Conservation (phyloP, 2,329 filamentous ascomycete genomes). For the Lasiodiplodia theobromae region DNA sequence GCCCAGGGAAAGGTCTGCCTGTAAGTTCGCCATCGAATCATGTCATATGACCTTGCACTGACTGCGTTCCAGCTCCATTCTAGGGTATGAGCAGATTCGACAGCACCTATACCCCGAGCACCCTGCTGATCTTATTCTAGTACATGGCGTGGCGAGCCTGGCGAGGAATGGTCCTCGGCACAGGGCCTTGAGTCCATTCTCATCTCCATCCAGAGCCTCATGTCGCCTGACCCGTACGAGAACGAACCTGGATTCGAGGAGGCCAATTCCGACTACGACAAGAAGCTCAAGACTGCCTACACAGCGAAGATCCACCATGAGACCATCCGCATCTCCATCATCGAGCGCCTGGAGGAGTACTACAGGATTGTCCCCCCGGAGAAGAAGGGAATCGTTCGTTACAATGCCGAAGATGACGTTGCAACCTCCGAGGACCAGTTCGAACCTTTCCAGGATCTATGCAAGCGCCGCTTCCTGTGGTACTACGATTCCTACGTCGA, state of each 20-base stretch:
- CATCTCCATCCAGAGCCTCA: constrained; percentile 93
- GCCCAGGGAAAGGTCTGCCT: constrained; percentile 89
- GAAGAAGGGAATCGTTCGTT: constrained; percentile 46
- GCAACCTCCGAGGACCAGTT: constrained; percentile 63
- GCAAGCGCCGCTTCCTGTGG: constrained; percentile 93
- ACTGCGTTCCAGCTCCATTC: constrained; percentile 70
- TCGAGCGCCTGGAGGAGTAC: constrained; percentile 83
- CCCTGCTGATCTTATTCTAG: constrained; percentile 55
- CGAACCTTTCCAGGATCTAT: constrained; percentile 87
- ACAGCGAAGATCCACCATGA: constrained; percentile 92
- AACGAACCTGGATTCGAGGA: constrained; percentile 95
- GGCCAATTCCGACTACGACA: constrained; percentile 71
- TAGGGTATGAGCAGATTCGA: constrained; percentile 67
- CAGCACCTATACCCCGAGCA: constrained; percentile 30
- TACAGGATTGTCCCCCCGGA: constrained; percentile 64
- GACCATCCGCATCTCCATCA: constrained; percentile 82
- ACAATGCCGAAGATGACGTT: constrained; percentile 60
- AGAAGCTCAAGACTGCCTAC: constrained; percentile 77
- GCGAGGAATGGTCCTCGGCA: constrained; percentile 95
- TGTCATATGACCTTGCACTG: constrained; percentile 19
- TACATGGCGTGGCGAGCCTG: constrained; percentile 89
- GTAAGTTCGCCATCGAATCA: constrained; percentile 58
- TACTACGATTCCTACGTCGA: constrained; percentile 88
- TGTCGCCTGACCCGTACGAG: constrained; percentile 92
- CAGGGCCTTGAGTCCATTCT: constrained; percentile 94